Conservation (phyloP, 306 rosid genomes). For the Cucumis sativus region Cucumber_9930_V3 NC_026657.2:815501-816000, state of each 20-base stretch:
- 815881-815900: not conserved
- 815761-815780: not conserved
- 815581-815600: not conserved
- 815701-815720: not conserved
- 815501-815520: constrained; percentile 84
- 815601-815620: not conserved
- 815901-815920: not conserved
- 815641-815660: not conserved
- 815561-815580: not conserved
- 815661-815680: not conserved
- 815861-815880: not conserved
- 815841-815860: not conserved
- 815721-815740: not conserved
- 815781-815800: not conserved
- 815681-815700: not conserved
- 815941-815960: not conserved
- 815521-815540: constrained; percentile 26
- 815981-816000: not conserved
- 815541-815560: not conserved
- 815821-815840: not conserved
- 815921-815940: not conserved
- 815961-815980: not conserved
- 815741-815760: not conserved
- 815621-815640: not conserved
- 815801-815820: not conserved